phyloP scores from a whole-genome alignment of 192 early-diverging fungal species.

The Backusella luteola region DNA sequence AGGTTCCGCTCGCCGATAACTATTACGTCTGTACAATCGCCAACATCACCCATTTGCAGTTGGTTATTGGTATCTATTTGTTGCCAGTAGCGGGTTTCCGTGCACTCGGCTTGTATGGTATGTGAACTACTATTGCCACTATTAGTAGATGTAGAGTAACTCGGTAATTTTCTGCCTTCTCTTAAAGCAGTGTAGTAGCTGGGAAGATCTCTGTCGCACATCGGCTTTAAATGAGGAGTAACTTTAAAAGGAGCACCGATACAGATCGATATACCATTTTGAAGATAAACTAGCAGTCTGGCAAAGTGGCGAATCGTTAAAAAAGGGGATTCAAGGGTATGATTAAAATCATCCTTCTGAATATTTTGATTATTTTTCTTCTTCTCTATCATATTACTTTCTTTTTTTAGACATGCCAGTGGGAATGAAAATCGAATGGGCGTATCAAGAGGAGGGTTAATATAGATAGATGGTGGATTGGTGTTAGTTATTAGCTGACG shows the following conservation, averaged over 20 bases:
- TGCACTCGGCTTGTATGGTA: not conserved
- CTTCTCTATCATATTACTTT: not conserved
- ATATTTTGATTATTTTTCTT: not conserved
- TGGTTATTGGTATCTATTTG: not conserved
- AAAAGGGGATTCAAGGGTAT: slow-evolving; percentile 33
- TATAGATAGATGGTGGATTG: slow-evolving; percentile 17
- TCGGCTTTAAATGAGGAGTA: not conserved
- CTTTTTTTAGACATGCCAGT: slow-evolving; percentile 9
- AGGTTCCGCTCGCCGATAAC: not conserved
- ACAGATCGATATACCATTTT: slow-evolving; percentile 6
- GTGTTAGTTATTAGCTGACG: slow-evolving; percentile 14
- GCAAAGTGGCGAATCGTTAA: slow-evolving; percentile 22
- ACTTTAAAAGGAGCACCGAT: slow-evolving; percentile 15
- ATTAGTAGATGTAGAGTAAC: not conserved
- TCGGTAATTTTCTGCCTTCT: not conserved
- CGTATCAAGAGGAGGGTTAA: slow-evolving; percentile 26
- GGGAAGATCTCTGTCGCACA: not conserved
- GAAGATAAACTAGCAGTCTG: slow-evolving; percentile 21
- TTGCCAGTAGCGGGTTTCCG: not conserved
- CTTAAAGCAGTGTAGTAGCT: not conserved
- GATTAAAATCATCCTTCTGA: not conserved
- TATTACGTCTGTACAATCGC: not conserved
- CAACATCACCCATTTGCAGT: not conserved
- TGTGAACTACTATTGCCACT: not conserved
- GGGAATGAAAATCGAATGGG: slow-evolving; percentile 31